Conservation (phyloP, 2,329 filamentous ascomycete species). For the Penicillium corylophilum region DNA sequence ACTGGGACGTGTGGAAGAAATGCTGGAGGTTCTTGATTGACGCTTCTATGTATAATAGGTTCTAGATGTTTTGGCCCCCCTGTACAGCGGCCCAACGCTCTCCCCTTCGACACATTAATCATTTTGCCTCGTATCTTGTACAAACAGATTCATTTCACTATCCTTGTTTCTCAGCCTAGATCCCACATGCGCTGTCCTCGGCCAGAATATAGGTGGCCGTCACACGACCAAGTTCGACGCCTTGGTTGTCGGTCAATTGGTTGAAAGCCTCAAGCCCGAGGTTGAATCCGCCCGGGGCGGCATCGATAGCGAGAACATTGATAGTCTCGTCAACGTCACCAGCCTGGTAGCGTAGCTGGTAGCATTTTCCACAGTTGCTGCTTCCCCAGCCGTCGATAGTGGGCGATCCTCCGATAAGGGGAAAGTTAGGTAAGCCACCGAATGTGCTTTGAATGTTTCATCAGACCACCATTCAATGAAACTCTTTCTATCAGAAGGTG, state of each 20-base stretch:
- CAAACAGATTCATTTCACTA: neutral
- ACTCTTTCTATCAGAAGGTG: neutral
- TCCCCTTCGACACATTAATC: neutral
- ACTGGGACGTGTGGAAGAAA: conserved; percentile 56
- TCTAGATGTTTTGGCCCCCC: conserved; percentile 3
- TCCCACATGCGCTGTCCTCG: conserved; percentile 10
- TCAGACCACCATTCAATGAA: neutral
- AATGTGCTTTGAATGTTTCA: conserved; percentile 38
- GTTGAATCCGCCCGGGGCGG: conserved; percentile 49
- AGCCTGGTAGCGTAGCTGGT: conserved; percentile 48
- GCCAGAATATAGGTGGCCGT: conserved; percentile 29
- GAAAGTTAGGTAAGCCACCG: conserved; percentile 47
- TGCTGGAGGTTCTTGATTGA: conserved; percentile 49
- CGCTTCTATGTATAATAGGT: conserved; percentile 6
- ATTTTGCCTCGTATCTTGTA: neutral
- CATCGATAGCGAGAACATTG: conserved; percentile 52
- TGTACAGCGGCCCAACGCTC: neutral
- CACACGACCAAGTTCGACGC: conserved; percentile 46
- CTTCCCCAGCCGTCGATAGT: conserved; percentile 50
- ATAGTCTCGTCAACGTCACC: conserved; percentile 41
- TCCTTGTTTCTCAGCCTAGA: conserved; percentile 9
- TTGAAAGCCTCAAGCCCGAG: conserved; percentile 51
- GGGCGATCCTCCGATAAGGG: conserved; percentile 50
- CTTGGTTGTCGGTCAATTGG: conserved; percentile 48
- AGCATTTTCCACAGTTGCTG: conserved; percentile 54